Percentiles rank a stretch among this genome's conserved stretches.
These are phyloP conservation scores for Phialemoniopsis sp. DNA, from an alignment of 2,329 filamentous ascomycete genomes.

Conservation along the genomic window DNA sequence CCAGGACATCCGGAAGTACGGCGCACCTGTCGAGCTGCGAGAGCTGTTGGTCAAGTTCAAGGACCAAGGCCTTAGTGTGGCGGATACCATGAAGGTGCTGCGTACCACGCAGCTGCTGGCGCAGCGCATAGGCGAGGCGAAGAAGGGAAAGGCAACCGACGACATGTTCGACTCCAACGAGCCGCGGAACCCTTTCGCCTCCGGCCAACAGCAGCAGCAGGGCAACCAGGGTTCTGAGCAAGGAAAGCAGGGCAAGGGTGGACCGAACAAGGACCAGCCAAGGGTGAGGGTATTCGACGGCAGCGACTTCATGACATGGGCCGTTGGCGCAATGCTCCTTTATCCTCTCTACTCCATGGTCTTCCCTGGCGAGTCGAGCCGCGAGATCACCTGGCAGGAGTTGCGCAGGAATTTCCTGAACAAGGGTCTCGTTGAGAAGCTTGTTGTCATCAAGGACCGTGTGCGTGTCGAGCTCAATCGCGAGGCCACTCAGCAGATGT, in stretches of 20 bases:
- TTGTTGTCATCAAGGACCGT: conserved; percentile 72
- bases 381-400: conserved; percentile 97
- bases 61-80: conserved; percentile 38
- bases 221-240: conserved; percentile 14
- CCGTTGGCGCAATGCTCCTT: conserved; percentile 38
- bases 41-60: conserved; percentile 54
- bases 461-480: conserved; percentile 75
- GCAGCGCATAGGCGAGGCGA: conserved; percentile 26
- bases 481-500: conserved; percentile 67
- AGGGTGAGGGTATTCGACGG: conserved; percentile 20
- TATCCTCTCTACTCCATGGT: conserved; percentile 35
- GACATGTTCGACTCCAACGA: conserved; percentile 17
- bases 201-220: conserved; percentile 9
- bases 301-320: conserved; percentile 48
- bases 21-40: conserved; percentile 65
- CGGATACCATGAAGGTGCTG: conserved; percentile 55
- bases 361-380: conserved; percentile 35
- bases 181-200: conserved; percentile 3
- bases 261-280: conserved; percentile 9
- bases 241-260: neutral
- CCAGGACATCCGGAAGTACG: conserved; percentile 60
- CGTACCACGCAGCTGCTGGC: conserved; percentile 52
- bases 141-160: conserved; percentile 10
- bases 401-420: conserved; percentile 90
- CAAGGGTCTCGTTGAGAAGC: conserved; percentile 91